Evolutionary conservation across 768 basidiomycete genomes (phyloP), one percentile per base, ranked within the genome.

Genomic region (Russula sp.): DNA sequence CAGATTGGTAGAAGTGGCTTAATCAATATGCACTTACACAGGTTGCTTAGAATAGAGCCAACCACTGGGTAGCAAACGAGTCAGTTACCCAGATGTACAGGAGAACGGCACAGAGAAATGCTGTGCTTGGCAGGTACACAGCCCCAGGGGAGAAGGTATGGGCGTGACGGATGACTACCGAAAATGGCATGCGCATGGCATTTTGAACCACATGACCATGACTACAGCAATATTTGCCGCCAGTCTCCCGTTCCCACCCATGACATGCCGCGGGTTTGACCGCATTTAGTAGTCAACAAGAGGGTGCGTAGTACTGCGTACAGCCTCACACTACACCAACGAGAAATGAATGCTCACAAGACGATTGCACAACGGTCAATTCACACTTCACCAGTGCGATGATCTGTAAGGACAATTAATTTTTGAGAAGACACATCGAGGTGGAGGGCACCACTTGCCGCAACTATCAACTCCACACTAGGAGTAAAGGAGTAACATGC

Each of bases 21-120:
- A 2, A 38, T 22, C 32, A 14, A 34, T 14, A 20, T 18, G 16
- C 8, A 68, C 77, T 63, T 69, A 78, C 77, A 70, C 8, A 79
- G 71, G 70, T 82, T 82, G 50, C 77, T 79, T 14, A 82, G 70
- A 34, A 82, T 79, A 4, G 77, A 79, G 22, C 81, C 81, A 36
- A 82, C 72, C 57, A 82, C 78, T 79, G 54, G 28, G 32, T 18
- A 32, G 49, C 1, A 34, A 42, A 5, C 14, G 18, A 67, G 51
- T 42, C 48, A 56, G 49, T 44, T 36, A 50, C 28, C 48, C 22
- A 63, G 36, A 13, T 10, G 5, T 13, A 20, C 11, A 34, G 28
- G 36, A 16, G 18, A 22, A 11, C 3, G 46, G n/a, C 34, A 54
- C 14, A 30, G 20, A 24, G 22, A 9, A 54, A 38, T 5, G 44